Evolutionary conservation across 208 protist species (phyloP).

Genomic region (Acanthamoeba healyi): DNA sequence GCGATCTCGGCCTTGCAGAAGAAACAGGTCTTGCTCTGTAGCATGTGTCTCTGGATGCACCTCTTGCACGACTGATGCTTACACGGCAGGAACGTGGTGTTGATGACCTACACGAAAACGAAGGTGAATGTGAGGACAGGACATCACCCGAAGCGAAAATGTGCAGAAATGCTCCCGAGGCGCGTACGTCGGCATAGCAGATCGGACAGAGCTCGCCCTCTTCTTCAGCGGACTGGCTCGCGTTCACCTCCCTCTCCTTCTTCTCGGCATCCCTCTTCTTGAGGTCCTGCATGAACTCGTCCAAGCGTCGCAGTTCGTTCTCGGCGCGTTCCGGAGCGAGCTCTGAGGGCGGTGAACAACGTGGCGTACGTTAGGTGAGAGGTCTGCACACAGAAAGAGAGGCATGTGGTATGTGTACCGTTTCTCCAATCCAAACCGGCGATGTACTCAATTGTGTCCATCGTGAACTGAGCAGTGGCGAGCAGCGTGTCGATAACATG

Average conservation of each 20-base stretch:
- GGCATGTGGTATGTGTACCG: background rate
- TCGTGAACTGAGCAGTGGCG: slow-evolving; percentile 13
- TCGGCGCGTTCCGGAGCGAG: background rate
- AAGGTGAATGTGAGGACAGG: background rate
- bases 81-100: slow-evolving; percentile 71
- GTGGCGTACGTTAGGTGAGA: background rate
- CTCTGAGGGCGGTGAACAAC: background rate
- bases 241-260: slow-evolving; percentile 5
- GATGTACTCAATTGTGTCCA: slow-evolving; percentile 41
- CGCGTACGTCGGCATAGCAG: slow-evolving; percentile 55
- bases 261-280: slow-evolving; percentile 28
- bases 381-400: background rate
- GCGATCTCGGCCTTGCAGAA: slow-evolving; percentile 76
- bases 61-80: slow-evolving; percentile 76
- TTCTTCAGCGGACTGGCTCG: background rate
- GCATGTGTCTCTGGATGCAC: slow-evolving; percentile 76
- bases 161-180: too few species aligned
- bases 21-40: slow-evolving; percentile 74
- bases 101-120: background rate
- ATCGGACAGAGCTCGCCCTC: slow-evolving; percentile 76
- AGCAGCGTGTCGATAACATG: slow-evolving; percentile 30
- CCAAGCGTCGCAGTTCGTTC: background rate
- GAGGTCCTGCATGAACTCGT: slow-evolving; percentile 34
- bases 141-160: background rate
- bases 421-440: background rate